These are phyloP conservation scores for Bipolaris oryzae DNA, from an alignment of 2,329 filamentous ascomycete species.

Conservation along the genomic window DNA sequence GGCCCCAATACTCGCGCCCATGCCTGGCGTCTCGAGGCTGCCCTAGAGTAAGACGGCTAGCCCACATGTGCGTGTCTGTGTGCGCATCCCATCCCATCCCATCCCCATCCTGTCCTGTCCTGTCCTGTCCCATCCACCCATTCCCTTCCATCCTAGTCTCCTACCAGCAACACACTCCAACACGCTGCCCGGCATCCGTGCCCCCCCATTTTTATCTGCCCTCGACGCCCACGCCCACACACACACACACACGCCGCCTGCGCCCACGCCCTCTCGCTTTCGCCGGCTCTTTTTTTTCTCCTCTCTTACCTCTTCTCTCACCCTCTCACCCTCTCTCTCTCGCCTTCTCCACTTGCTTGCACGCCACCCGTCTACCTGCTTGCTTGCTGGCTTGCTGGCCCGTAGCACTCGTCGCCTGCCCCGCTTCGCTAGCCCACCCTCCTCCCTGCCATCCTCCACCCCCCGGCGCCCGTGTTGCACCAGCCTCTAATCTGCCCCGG, in stretches of 20 bases:
- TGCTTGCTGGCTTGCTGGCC: too few species aligned
- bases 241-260: conserved; percentile 14
- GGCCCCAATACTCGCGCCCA: conserved; percentile 3
- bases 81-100: not conserved
- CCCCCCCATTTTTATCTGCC: conserved; percentile 32
- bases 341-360: conserved; percentile 2
- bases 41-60: not conserved
- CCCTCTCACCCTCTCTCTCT: not conserved
- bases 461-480: conserved; percentile 29
- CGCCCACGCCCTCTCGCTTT: conserved; percentile 12
- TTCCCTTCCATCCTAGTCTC: too few species aligned
- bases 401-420: not conserved
- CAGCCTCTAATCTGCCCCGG: conserved; percentile 34
- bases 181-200: conserved; percentile 14
- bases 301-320: not conserved
- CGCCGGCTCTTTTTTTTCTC: not conserved
- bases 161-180: too few species aligned
- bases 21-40: not conserved
- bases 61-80: not conserved
- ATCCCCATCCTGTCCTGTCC: not conserved
- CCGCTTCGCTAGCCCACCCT: conserved; percentile 6
- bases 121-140: not conserved
- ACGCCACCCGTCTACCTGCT: not conserved
- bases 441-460: conserved; percentile 4
- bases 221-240: conserved; percentile 22